A percentile compares a stretch with the other conserved stretches of the same genome.
Conservation (phyloP, 805 yeast species). For the Myxozyma mucilagina region DNA sequence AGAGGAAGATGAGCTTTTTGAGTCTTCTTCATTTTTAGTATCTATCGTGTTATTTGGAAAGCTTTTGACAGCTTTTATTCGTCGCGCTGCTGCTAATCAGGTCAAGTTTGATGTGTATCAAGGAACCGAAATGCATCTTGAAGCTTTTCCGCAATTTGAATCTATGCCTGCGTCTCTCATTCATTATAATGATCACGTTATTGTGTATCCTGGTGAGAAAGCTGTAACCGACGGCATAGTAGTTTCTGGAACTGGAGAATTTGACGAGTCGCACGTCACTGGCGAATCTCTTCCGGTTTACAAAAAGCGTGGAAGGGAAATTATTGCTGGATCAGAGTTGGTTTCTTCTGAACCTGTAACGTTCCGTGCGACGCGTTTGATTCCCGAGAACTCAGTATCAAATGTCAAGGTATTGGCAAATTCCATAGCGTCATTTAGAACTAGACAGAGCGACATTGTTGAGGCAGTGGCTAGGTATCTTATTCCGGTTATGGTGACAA, state of each 20-base stretch:
- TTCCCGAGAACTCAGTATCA: conserved; percentile 48
- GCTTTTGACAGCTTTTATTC: not conserved
- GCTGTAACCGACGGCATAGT: conserved; percentile 58
- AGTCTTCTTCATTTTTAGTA: conserved; percentile 14
- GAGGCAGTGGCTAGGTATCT: conserved; percentile 66
- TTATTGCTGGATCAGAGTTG: conserved; percentile 71
- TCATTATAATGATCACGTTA: conserved; percentile 13
- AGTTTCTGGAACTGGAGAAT: conserved; percentile 68
- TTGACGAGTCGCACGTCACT: conserved; percentile 86
- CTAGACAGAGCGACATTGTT: conserved; percentile 69
- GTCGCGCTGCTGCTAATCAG: conserved; percentile 10
- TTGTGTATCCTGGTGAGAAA: not conserved
- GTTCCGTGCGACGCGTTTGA: conserved; percentile 49
- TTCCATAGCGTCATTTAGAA: conserved; percentile 65
- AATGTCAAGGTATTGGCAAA: conserved; percentile 66
- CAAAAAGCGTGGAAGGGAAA: conserved; percentile 60
- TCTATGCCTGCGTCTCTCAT: conserved; percentile 8
- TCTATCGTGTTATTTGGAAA: conserved; percentile 22
- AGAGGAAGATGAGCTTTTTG: conserved; percentile 14
- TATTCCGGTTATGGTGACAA: conserved; percentile 64
- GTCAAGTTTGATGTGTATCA: conserved; percentile 10
- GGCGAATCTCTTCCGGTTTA: conserved; percentile 72
- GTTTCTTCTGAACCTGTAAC: conserved; percentile 49
- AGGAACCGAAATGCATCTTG: conserved; percentile 7
- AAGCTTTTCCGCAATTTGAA: not conserved